Conservation (phyloP, 257 asterid species). For the Solanum arcanum region DNA sequence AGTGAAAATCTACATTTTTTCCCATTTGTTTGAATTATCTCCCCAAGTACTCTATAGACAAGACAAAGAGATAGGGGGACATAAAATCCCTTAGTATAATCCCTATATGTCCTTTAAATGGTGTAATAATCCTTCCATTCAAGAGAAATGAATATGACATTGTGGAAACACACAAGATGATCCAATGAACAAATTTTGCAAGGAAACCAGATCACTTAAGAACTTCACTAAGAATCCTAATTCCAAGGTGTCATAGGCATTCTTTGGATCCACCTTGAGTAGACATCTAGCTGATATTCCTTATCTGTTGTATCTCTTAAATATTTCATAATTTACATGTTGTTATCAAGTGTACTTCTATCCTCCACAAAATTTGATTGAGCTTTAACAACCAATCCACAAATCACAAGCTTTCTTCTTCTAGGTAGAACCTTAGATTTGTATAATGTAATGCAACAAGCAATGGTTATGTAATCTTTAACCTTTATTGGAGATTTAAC, state of each 20-base stretch:
- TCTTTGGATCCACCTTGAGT: not conserved
- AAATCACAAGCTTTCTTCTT: not conserved
- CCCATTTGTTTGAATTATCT: not conserved
- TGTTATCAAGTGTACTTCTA: not conserved
- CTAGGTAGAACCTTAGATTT: not conserved
- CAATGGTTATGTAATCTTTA: not conserved
- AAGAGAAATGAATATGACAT: not conserved
- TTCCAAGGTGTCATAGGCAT: not conserved
- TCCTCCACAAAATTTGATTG: not conserved
- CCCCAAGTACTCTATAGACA: not conserved
- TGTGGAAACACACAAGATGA: not conserved
- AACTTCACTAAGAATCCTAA: not conserved
- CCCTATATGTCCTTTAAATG: not conserved
- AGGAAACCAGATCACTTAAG: not conserved
- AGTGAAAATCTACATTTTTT: not conserved
- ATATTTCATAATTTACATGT: not conserved
- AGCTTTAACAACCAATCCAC: not conserved
- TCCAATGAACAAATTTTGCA: not conserved
- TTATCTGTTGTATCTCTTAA: not conserved
- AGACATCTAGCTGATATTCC: not conserved
- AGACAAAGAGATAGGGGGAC: not conserved
- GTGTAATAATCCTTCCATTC: not conserved
- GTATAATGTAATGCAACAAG: not conserved
- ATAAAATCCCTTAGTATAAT: not conserved
- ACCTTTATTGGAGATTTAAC: not conserved